Evolutionary conservation across 2,329 filamentous ascomycete species (phyloP), one percentile per base, ranked within the genome.

Genomic region (Aspergillus tanneri): DNA sequence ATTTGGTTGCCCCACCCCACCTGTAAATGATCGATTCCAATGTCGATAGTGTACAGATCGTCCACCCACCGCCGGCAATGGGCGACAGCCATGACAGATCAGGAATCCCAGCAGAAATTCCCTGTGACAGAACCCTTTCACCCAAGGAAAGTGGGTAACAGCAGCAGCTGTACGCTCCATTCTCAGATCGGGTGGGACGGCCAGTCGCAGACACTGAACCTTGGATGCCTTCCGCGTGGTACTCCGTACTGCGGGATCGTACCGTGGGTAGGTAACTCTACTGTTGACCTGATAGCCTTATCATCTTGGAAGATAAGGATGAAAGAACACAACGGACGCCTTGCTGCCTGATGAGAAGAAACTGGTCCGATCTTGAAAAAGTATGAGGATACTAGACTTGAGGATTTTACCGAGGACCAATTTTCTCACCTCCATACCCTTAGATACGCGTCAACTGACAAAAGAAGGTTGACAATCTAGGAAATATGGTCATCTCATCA

Each of bases 221-320:
- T 50, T 57, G 56, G 56, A 34, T 53, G 40, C 19, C 46, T 55
- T 46, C 56, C 56, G 56, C 41, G 37, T 52, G 56, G 56, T 52
- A 57, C 50, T n/a, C n/a, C 42, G 48, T 18, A 46, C n/a, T n/a
- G n/a, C n/a, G n/a, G 45, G 42, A 35, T 42, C 27, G 45, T 44
- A 46, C 54, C 46, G 48, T 32, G 40, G 34, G 24, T 35, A 34
- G 41, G 7, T 34, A 14, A 38, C 23, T 22, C 19, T 38, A 38
- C 36, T 24, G 22, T 21, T 42, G n/a, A 14, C 19, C 30, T 34
- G 16, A 34, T 18, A 34, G 30, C 30, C 19, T 18, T 34, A 34
- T 34, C 30, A 34, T 19, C 30, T 34, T 14, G 14, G 19, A 10
- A 18, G 3, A 32, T 9, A 8, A 14, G 19, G 30, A 34, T 10